Base-by-base conservation (phyloP, 2,329 filamentous ascomycete species). In the Didymella exigua region DNA sequence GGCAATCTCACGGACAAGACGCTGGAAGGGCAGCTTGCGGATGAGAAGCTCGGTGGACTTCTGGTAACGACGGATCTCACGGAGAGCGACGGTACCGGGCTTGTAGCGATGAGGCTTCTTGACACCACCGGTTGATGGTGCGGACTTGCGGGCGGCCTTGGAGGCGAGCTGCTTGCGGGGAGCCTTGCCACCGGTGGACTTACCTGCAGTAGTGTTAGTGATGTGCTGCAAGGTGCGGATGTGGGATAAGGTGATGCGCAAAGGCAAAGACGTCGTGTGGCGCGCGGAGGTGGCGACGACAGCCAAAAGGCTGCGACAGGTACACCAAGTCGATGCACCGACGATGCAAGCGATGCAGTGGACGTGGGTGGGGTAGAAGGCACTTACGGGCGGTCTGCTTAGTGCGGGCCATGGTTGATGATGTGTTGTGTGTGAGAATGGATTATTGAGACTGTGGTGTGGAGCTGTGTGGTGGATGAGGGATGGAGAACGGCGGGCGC, bases 111-210 rank as follows among this genome's bases (percentile, higher is more conserved):
- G 79, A 71, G 79, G 79, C 79, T 82, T 81, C 79, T 82, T 82
- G 77, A 81, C 79, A 80, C 79, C 79, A 74, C 93, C 95, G 78
- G 95, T 98, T 62, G 92, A 96, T 71, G 95, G 95, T 60, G 95
- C 93, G 73, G 89, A 92, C 89, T 99, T 99, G 84, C 95, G 93
- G 75, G 95, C 93, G 69, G 93, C 95, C 90, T 97, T 97, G 85
- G 93, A 96, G 73, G 93, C 93, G 76, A 98, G 92, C 87, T 97
- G 93, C 91, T 99, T 99, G 81, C 85, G 84, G 69, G 85, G 85
- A 74, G 85, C 85, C 80, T 88, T 88, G 82, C 85, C 85, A 86
- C 85, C 85, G 77, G 85, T 87, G 76, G 84, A 86, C 82, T 96
- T 89, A 79, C 86, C 85, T 86, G 73, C 77, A 45, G 54, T 3